Percentiles rank a stretch among this genome's conserved stretches.
These are phyloP conservation scores for Lunularia cruciata DNA, from an alignment of 225 moss, liverwort and hornwort species.

Conservation along the genomic window DNA sequence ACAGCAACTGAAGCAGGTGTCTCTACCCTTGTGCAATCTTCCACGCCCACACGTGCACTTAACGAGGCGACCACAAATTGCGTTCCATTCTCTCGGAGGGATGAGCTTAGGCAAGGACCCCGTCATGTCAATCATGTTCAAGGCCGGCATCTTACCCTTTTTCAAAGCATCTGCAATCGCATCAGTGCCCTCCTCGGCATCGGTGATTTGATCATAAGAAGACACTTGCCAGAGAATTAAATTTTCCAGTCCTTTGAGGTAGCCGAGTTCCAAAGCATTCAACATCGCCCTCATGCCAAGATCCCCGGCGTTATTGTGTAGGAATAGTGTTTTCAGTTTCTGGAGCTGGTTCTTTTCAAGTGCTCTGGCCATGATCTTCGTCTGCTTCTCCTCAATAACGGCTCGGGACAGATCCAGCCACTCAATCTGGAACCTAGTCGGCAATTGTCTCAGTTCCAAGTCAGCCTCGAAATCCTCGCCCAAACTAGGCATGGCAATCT, in stretches of 20 bases:
- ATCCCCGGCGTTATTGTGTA: slow-evolving; percentile 23
- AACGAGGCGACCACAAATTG: not conserved
- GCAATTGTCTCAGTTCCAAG: too few relatives aligned
- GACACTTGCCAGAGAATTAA: slow-evolving; percentile 20
- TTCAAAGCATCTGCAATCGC: slow-evolving; percentile 5
- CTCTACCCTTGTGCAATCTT: not conserved
- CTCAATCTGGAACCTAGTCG: not conserved
- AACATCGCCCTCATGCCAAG: slow-evolving; percentile 21
- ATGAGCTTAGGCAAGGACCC: slow-evolving; percentile 17
- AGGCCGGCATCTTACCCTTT: not conserved
- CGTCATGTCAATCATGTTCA: slow-evolving; percentile 20
- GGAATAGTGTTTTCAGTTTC: slow-evolving; percentile 20
- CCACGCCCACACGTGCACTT: slow-evolving; percentile 3
- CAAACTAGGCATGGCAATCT: too few relatives aligned
- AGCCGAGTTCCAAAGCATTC: slow-evolving; percentile 9
- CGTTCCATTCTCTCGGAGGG: not conserved
- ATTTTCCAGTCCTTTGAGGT: slow-evolving; percentile 14
- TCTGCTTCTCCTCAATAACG: slow-evolving; percentile 22
- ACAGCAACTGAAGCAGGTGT: slow-evolving; percentile 1
- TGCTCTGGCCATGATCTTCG: slow-evolving; percentile 18
- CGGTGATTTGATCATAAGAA: slow-evolving; percentile 22
- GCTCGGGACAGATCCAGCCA: slow-evolving; percentile 26
- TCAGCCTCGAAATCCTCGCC: too few relatives aligned
- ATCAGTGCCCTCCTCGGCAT: slow-evolving; percentile 28
- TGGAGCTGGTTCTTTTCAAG: slow-evolving; percentile 6